A percentile compares a stretch with the other conserved stretches of the same genome.
phyloP scores from a whole-genome alignment of 768 basidiomycete genomes.

The Epithele typhae region DNA sequence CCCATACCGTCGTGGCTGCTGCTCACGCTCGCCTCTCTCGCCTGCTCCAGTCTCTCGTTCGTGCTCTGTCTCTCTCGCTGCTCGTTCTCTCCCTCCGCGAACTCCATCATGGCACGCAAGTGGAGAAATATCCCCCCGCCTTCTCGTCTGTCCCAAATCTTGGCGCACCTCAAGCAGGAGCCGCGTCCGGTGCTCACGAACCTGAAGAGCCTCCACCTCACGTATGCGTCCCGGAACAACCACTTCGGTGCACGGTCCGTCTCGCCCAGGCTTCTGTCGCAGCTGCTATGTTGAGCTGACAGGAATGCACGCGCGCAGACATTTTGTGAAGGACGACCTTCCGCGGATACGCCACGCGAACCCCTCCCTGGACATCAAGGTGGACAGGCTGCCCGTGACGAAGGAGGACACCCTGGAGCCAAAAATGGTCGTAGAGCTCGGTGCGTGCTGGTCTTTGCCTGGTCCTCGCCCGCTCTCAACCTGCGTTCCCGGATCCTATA shows the following conservation, averaged over 20 bases:
- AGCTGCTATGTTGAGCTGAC: background rate
- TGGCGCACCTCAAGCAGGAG: slow-evolving; percentile 44
- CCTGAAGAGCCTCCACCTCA: slow-evolving; percentile 51
- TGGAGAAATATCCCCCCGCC: slow-evolving; percentile 37
- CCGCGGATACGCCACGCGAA: slow-evolving; percentile 77
- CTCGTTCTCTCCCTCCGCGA: background rate
- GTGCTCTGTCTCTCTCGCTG: too few species aligned
- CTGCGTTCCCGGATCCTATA: slow-evolving; percentile 18
- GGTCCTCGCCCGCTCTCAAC: background rate
- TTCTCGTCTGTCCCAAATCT: slow-evolving; percentile 50
- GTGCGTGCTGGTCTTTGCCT: slow-evolving; percentile 39
- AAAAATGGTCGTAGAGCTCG: slow-evolving; percentile 55
- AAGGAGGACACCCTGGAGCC: slow-evolving; percentile 55
- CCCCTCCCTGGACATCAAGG: slow-evolving; percentile 56
- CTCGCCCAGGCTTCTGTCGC: background rate
- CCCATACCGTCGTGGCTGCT: too few species aligned
- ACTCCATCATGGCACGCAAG: slow-evolving; percentile 24
- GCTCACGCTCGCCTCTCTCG: too few species aligned
- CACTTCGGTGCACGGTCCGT: slow-evolving; percentile 72
- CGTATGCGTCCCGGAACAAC: slow-evolving; percentile 58
- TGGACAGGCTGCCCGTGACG: slow-evolving; percentile 51
- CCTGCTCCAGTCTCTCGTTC: too few species aligned
- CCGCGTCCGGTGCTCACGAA: slow-evolving; percentile 48
- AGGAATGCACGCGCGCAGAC: slow-evolving; percentile 34
- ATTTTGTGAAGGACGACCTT: slow-evolving; percentile 77